These are phyloP conservation scores for Fusarium marasasianum DNA, from an alignment of 2,329 filamentous ascomycete species.

Conservation along the genomic window DNA sequence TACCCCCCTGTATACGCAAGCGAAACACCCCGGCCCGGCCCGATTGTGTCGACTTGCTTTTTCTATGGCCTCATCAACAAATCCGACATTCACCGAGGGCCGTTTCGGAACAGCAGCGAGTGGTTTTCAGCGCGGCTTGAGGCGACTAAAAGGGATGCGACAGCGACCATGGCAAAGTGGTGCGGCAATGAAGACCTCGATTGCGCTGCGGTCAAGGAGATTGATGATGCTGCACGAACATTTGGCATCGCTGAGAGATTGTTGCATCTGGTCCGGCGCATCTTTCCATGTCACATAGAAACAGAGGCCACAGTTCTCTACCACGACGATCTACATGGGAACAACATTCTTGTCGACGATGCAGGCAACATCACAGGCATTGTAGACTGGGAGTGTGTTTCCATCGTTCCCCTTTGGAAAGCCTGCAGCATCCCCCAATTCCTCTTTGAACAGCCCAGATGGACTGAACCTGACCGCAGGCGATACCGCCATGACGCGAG, in stretches of 20 bases:
- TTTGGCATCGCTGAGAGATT: conserved; percentile 42
- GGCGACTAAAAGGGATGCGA: conserved; percentile 4
- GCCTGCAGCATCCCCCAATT: conserved; percentile 48
- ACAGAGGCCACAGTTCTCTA: conserved; percentile 47
- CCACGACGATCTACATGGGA: conserved; percentile 48
- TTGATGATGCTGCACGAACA: conserved; percentile 45
- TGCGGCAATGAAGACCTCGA: background rate
- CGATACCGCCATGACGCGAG: conserved; percentile 22
- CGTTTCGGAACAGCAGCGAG: conserved; percentile 48
- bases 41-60: conserved; percentile 48
- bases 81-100: conserved; percentile 48
- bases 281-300: conserved; percentile 41
- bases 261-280: conserved; percentile 40
- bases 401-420: conserved; percentile 52
- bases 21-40: conserved; percentile 20
- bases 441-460: conserved; percentile 38
- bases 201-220: conserved; percentile 40
- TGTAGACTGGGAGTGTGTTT: conserved; percentile 56
- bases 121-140: conserved; percentile 47
- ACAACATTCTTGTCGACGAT: conserved; percentile 53
- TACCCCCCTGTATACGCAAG: background rate
- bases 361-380: conserved; percentile 49
- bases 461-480: conserved; percentile 19
- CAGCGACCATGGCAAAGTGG: background rate
- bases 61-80: conserved; percentile 46